Evolutionary conservation across 2,329 filamentous ascomycete species (phyloP).

Genomic region (Stenocarpella maydis): DNA sequence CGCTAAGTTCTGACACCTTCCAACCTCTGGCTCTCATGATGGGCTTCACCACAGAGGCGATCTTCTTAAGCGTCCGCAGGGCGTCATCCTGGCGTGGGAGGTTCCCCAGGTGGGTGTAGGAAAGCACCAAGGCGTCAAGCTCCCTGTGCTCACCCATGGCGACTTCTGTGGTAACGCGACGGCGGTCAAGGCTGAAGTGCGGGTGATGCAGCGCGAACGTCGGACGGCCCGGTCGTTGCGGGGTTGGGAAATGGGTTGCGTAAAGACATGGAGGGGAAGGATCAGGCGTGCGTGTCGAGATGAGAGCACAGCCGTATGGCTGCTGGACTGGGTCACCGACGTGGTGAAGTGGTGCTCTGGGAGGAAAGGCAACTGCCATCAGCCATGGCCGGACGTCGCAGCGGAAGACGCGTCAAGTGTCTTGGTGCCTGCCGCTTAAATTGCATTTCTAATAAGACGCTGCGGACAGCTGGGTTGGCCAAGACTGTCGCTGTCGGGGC

Average conservation of each 20-base stretch:
- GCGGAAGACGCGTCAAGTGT: constrained; percentile 33
- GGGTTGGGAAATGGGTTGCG: neutral
- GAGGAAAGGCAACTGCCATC: neutral
- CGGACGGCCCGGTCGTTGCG: neutral
- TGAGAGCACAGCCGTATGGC: neutral
- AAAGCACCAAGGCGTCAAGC: constrained; percentile 55
- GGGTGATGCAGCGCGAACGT: constrained; percentile 12
- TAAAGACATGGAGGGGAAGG: neutral
- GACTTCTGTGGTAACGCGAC: neutral
- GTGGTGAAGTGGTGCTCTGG: neutral
- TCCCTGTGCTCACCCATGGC: constrained; percentile 40
- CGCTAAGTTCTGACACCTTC: constrained; percentile 79
- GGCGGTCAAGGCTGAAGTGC: neutral
- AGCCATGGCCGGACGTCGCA: neutral
- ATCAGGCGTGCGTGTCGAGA: neutral
- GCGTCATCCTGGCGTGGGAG: constrained; percentile 59
- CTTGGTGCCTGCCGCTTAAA: constrained; percentile 24
- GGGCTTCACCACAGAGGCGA: constrained; percentile 90
- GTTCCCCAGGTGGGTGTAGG: constrained; percentile 58
- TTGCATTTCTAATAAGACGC: neutral
- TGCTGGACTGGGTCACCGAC: constrained; percentile 29
- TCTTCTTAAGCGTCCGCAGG: constrained; percentile 73
- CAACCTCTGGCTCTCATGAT: constrained; percentile 90
- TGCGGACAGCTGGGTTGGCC: no score
- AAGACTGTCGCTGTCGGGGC: no score